Evolutionary conservation across 163 green algal species (phyloP).

Genomic region (Chlamydomonas reinhardtii): DNA sequence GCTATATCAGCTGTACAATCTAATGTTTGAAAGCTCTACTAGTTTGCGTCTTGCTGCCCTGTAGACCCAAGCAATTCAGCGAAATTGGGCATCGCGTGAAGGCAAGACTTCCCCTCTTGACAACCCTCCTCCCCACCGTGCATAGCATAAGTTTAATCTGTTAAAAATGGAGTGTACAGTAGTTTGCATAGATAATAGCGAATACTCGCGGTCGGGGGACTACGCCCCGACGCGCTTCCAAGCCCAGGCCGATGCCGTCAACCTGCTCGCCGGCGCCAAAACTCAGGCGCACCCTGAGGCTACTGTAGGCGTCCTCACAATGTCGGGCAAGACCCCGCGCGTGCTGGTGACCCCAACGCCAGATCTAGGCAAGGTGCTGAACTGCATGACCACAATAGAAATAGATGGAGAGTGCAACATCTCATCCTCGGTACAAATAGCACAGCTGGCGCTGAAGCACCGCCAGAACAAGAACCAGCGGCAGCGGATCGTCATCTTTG

Average conservation of each 20-base stretch:
- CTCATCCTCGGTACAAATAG: constrained; percentile 93
- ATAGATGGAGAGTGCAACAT: constrained; percentile 93
- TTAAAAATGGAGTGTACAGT: constrained; percentile 42
- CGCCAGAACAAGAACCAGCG: constrained; percentile 99
- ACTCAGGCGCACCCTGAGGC: constrained; percentile 98
- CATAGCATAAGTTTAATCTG: not conserved
- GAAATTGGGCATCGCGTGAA: no score
- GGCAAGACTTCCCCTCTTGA: no score
- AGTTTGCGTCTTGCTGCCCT: no score
- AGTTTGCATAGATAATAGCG: constrained; percentile 60
- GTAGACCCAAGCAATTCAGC: no score
- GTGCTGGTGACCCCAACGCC: constrained; percentile 98
- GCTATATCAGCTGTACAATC: no score
- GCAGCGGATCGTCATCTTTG: constrained; percentile 98
- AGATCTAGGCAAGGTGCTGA: constrained; percentile 97
- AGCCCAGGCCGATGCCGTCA: constrained; percentile 97
- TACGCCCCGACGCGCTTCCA: constrained; percentile 96
- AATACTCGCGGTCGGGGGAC: constrained; percentile 98
- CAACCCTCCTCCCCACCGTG: no score
- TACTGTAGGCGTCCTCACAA: constrained; percentile 97
- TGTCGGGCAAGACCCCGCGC: constrained; percentile 93
- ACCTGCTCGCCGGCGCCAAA: constrained; percentile 97
- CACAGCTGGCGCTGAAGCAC: constrained; percentile 99
- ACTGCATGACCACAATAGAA: constrained; percentile 90
- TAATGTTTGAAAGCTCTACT: no score